Percentiles rank a stretch among this genome's conserved stretches.
Conservation (phyloP, 129 eudicot species). For the Lactuca sativa region DNA sequence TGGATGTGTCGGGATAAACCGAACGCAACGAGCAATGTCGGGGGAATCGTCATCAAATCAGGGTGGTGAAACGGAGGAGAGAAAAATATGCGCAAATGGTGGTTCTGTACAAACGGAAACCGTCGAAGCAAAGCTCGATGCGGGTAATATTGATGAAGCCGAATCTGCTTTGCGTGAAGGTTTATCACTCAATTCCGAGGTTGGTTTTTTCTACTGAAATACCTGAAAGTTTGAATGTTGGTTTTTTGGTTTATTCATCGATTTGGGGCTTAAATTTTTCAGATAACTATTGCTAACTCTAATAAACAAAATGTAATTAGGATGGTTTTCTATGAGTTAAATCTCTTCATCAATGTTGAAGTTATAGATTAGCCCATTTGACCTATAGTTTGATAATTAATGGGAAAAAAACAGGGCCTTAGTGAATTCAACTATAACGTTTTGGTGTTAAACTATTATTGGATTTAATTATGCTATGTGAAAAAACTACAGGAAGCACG, state of each 20-base stretch:
- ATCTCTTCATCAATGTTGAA: neutral
- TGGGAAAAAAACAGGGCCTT: neutral
- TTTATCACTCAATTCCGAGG: conserved; percentile 90
- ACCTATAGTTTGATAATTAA: neutral
- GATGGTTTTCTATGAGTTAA: neutral
- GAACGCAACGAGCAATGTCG: conserved; percentile 36
- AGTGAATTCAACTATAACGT: neutral
- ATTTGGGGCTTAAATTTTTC: neutral
- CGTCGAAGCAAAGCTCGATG: conserved; percentile 79
- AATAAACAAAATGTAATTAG: neutral
- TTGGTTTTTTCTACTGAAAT: conserved; percentile 22
- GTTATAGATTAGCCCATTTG: neutral
- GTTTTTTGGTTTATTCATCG: neutral
- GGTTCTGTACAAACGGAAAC: conserved; percentile 54
- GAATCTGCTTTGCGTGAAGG: conserved; percentile 83
- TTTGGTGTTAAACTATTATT: neutral
- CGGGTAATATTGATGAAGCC: conserved; percentile 78
- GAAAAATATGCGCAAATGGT: conserved; percentile 75
- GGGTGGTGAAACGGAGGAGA: conserved; percentile 41
- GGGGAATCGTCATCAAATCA: conserved; percentile 34
- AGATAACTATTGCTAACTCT: neutral
- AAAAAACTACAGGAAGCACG: conserved; percentile 72
- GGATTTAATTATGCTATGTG: neutral
- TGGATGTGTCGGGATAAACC: conserved; percentile 11
- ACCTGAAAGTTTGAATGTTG: conserved; percentile 3